These are phyloP conservation scores for Erythrophleum fordii DNA, from an alignment of 306 rosid genomes.

Conservation along the genomic window DNA sequence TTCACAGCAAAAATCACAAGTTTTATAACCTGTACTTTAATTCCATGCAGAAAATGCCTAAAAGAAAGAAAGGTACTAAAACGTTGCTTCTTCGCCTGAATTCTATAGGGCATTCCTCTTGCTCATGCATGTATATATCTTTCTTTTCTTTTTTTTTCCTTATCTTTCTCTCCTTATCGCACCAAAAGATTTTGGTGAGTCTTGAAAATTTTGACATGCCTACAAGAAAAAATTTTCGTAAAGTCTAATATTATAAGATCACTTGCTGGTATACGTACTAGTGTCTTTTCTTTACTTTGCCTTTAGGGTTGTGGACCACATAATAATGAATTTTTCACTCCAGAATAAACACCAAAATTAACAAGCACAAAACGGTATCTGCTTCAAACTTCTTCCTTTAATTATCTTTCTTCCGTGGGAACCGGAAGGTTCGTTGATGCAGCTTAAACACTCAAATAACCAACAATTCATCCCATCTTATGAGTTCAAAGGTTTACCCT, in stretches of 20 bases:
- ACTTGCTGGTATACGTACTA: neutral
- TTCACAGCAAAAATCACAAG: neutral
- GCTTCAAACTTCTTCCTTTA: conserved; percentile 22
- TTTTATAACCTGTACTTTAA: conserved; percentile 20
- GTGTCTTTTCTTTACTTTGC: neutral
- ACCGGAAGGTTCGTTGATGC: conserved; percentile 18
- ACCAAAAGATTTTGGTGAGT: neutral
- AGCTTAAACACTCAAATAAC: neutral
- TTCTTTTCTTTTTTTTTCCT: neutral
- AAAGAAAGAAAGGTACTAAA: neutral
- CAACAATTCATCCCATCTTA: neutral
- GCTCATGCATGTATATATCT: neutral
- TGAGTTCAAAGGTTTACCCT: neutral
- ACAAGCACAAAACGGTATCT: conserved; percentile 13
- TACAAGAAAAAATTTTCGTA: neutral
- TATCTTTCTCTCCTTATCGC: neutral
- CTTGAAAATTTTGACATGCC: neutral
- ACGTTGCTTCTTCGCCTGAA: conserved; percentile 24
- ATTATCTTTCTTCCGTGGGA: conserved; percentile 2
- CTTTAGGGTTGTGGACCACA: neutral
- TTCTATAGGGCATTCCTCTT: neutral
- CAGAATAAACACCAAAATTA: conserved; percentile 36
- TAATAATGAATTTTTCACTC: neutral
- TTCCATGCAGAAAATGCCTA: conserved; percentile 38
- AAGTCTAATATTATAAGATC: neutral